Evolutionary conservation across 2,329 filamentous ascomycete genomes (phyloP).

Genomic region (Dothidotthia symphoricarpi): DNA sequence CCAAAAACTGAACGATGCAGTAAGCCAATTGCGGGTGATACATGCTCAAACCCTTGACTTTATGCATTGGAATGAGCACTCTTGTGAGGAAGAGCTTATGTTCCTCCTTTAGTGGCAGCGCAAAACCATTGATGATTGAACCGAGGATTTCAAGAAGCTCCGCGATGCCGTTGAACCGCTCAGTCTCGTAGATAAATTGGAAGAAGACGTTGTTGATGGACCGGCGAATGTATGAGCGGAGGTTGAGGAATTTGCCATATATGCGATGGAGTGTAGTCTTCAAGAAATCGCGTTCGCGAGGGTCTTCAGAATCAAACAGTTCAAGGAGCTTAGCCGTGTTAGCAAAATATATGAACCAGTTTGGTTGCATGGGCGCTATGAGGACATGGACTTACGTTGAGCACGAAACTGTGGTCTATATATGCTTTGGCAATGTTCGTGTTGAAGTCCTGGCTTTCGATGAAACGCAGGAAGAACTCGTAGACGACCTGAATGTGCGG

Average conservation of each 20-base stretch:
- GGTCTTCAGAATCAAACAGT: constrained; percentile 96
- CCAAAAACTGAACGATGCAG: constrained; percentile 97
- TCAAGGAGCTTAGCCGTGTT: constrained; percentile 68
- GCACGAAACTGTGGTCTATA: constrained; percentile 96
- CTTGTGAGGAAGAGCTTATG: constrained; percentile 97
- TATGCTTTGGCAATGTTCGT: constrained; percentile 99
- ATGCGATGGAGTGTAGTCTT: constrained; percentile 98
- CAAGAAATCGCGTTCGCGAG: constrained; percentile 91
- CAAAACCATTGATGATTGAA: constrained; percentile 99
- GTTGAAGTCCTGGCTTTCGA: constrained; percentile 99
- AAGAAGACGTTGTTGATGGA: constrained; percentile 99
- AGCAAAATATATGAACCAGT: constrained; percentile 8
- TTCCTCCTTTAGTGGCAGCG: constrained; percentile 93
- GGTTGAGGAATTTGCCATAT: constrained; percentile 97
- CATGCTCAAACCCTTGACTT: constrained; percentile 99
- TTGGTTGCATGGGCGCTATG: too few species aligned
- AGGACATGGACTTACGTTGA: constrained; percentile 56
- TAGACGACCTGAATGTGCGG: constrained; percentile 99
- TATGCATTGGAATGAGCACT: constrained; percentile 90
- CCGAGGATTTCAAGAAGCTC: constrained; percentile 95
- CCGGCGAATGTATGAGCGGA: constrained; percentile 92
- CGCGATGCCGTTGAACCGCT: constrained; percentile 96
- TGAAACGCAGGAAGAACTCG: constrained; percentile 98
- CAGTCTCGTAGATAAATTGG: constrained; percentile 98
- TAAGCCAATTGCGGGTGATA: constrained; percentile 98